Conservation (phyloP, 768 basidiomycete species). For the Dioszegia hungarica region DNA sequence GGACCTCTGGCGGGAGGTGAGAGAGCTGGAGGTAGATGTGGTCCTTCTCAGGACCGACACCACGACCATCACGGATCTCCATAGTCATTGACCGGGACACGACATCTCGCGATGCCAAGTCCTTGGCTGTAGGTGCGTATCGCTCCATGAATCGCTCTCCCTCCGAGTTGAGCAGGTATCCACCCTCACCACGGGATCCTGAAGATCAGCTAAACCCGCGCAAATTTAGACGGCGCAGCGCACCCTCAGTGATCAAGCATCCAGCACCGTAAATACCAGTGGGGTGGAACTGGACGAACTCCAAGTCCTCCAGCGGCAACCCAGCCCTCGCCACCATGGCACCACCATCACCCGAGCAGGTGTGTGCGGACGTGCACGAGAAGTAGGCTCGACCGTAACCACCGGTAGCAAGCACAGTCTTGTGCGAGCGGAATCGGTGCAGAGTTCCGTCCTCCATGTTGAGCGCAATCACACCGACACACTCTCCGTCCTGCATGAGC, state of each 20-base stretch:
- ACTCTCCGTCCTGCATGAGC: slow-evolving; percentile 98
- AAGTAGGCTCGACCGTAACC: slow-evolving; percentile 98
- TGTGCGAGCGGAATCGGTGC: slow-evolving; percentile 96
- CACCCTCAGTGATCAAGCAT: slow-evolving; percentile 96
- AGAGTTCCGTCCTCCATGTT: slow-evolving; percentile 99
- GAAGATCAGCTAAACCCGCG: not conserved
- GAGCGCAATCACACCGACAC: slow-evolving; percentile 96
- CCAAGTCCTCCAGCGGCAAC: slow-evolving; percentile 89
- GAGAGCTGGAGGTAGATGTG: slow-evolving; percentile 95
- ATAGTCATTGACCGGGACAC: slow-evolving; percentile 99
- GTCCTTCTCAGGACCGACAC: slow-evolving; percentile 97
- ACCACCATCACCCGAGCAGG: slow-evolving; percentile 97
- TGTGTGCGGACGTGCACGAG: slow-evolving; percentile 94
- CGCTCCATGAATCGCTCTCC: slow-evolving; percentile 99
- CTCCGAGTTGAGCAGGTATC: slow-evolving; percentile 94
- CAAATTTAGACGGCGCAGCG: slow-evolving; percentile 11
- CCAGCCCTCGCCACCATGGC: slow-evolving; percentile 98
- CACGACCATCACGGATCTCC: slow-evolving; percentile 97
- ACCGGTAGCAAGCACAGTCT: slow-evolving; percentile 96
- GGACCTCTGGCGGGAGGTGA: slow-evolving; percentile 89
- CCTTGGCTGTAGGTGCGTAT: slow-evolving; percentile 98
- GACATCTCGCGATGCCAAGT: slow-evolving; percentile 97
- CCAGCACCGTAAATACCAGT: slow-evolving; percentile 99
- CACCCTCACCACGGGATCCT: slow-evolving; percentile 99
- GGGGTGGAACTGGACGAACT: slow-evolving; percentile 99